Base-by-base conservation (phyloP, 2,329 filamentous ascomycete genomes). In the Diaporthe aspalathi region DNA sequence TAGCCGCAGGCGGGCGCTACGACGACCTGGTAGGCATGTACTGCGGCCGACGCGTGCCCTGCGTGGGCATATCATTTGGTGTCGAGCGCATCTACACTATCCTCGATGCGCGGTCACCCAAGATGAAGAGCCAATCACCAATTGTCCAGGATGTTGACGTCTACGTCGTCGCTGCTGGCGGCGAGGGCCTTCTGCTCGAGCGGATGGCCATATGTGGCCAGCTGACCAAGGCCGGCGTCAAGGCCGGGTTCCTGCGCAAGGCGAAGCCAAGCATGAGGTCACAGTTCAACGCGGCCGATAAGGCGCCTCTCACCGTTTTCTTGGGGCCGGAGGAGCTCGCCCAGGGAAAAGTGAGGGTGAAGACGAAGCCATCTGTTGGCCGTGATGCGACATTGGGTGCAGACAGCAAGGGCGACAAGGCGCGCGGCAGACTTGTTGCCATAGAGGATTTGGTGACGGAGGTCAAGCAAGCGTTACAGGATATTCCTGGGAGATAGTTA, bases 21-120 rank as follows among this genome's bases (percentile, higher is more conserved):
- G 95, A 98, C 82, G 92, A 96, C 79, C 88, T 98, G 5, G 95
- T 98, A 6, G 93, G 93, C 83, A 97, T 97, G 94, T 98, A 97
- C 85, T 91, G 90, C 70, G 92, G 92, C 77, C 95, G 95, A 83
- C 91, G 95, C 79, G 94, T 98, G 70, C 95, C 94, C n/a, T 95
- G 93, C 76, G 93, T 96, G 7, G 93, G 93, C 74, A 93, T 97
- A 76, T 97, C 95, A 1, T 98, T 98, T 79, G 95, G 95, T 69
- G 94, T 98, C 62, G 95, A 98, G 82, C 92, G 95, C 76, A 98
- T 98, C 78, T 97, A 97, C 84, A 94, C 93, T 76, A 95, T 98
- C 78, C 94, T 92, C 74, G 95, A 97, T 81, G 91, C 93, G 16
- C 87, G 91, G 52, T 86, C 93, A 79, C 89, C 89, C 73, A 87